Conservation (phyloP, 768 basidiomycete genomes). For the Paxillus rubicundulus region DNA sequence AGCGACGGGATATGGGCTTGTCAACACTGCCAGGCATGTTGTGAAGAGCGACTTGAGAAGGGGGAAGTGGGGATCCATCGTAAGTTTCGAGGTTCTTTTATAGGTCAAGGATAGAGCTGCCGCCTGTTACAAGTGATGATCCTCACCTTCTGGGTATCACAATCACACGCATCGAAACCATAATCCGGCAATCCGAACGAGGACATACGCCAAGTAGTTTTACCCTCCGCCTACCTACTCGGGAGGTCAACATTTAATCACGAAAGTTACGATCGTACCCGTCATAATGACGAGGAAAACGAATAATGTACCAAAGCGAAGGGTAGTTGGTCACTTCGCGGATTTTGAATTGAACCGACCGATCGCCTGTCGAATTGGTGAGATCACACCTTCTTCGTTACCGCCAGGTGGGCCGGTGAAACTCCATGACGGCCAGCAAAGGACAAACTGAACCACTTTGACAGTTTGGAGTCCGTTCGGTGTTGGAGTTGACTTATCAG, state of each 20-base stretch:
- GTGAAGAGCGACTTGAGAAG: neutral
- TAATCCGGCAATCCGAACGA: conserved; percentile 4
- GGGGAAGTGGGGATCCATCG: neutral
- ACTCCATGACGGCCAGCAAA: neutral
- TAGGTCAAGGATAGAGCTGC: conserved; percentile 6
- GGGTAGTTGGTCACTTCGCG: neutral
- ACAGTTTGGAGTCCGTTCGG: neutral
- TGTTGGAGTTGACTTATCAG: neutral
- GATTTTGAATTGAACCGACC: conserved; percentile 2
- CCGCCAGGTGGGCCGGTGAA: conserved; percentile 1
- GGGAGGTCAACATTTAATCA: conserved; percentile 4
- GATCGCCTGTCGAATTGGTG: neutral
- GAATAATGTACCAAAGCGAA: too few relatives aligned
- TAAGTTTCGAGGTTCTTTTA: conserved; percentile 16
- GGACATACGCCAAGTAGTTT: neutral
- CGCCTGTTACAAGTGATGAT: neutral
- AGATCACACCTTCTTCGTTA: conserved; percentile 7
- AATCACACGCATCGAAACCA: neutral
- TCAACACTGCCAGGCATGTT: conserved; percentile 22
- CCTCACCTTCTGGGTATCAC: neutral
- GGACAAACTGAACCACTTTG: neutral
- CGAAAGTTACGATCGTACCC: neutral
- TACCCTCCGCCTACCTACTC: conserved; percentile 4
- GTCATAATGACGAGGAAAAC: too few relatives aligned
- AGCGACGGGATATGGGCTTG: conserved; percentile 16